Evolutionary conservation across 2,329 filamentous ascomycete species (phyloP).

Genomic region (Aspergillus carbonarius): DNA sequence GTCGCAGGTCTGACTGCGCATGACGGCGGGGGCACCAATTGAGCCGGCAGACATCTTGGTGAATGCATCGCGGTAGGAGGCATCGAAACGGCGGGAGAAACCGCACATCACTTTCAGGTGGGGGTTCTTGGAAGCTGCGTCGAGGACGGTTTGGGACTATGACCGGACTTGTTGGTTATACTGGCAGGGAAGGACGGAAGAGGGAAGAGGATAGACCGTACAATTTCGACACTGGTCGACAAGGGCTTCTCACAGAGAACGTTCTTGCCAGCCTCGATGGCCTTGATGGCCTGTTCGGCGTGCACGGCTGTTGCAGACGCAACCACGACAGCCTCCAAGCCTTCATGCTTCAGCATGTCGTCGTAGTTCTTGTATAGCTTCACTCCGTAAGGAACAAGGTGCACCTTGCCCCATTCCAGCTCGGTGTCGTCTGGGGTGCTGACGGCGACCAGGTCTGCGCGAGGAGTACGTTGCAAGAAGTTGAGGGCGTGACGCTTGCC

Average conservation of each 20-base stretch:
- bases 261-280: conserved; percentile 55
- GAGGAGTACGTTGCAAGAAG: conserved; percentile 49
- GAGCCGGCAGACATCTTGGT: conserved; percentile 52
- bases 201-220: conserved; percentile 33
- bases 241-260: conserved; percentile 57
- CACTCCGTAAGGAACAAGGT: conserved; percentile 54
- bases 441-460: conserved; percentile 51
- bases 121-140: conserved; percentile 55
- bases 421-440: conserved; percentile 49
- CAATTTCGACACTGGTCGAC: conserved; percentile 59
- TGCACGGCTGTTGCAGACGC: conserved; percentile 57
- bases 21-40: conserved; percentile 60
- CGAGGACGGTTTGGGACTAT: conserved; percentile 61
- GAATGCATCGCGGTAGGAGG: conserved; percentile 62
- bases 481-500: conserved; percentile 52
- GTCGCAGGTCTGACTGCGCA: conserved; percentile 67
- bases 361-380: conserved; percentile 56
- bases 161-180: background rate
- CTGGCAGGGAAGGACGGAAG: background rate
- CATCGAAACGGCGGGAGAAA: conserved; percentile 66
- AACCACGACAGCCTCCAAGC: conserved; percentile 56
- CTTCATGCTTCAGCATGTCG: conserved; percentile 57
- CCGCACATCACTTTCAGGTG: conserved; percentile 66
- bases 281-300: conserved; percentile 58
- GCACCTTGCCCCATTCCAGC: conserved; percentile 51